These are phyloP conservation scores for Ziziphus jujuba DNA, from an alignment of 306 rosid species.

Conservation along the genomic window DNA sequence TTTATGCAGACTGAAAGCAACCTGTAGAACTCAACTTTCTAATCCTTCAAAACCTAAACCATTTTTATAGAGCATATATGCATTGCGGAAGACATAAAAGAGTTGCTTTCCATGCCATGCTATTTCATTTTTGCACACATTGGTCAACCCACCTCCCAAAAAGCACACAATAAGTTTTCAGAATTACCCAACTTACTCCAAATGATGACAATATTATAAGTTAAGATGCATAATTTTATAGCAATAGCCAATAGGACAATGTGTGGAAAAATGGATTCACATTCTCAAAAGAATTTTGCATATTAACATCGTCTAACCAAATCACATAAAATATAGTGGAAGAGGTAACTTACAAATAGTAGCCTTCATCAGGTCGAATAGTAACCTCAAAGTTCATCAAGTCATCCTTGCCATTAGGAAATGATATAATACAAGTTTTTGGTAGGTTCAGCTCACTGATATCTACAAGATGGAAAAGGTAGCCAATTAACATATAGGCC, in stretches of 20 bases:
- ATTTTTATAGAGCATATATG: too few species aligned
- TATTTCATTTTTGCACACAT: background rate
- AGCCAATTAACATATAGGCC: background rate
- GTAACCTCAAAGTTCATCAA: slow-evolving; percentile 66
- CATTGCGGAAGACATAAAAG: background rate
- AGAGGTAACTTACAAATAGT: slow-evolving; percentile 42
- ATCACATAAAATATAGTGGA: background rate
- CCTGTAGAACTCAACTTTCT: too few species aligned
- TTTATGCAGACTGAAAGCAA: too few species aligned
- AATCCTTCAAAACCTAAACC: too few species aligned
- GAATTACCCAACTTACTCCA: slow-evolving; percentile 1
- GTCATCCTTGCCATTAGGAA: slow-evolving; percentile 63
- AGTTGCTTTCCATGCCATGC: background rate
- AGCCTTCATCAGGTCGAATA: slow-evolving; percentile 60
- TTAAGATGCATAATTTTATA: background rate
- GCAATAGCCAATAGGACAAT: background rate
- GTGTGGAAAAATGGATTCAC: background rate
- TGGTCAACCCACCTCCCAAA: background rate
- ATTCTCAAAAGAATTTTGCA: background rate
- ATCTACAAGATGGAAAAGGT: slow-evolving; percentile 32
- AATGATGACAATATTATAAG: background rate
- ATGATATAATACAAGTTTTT: slow-evolving; percentile 48
- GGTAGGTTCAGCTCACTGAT: slow-evolving; percentile 55
- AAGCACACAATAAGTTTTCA: background rate
- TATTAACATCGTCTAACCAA: background rate